phyloP scores from a whole-genome alignment of 768 basidiomycete species.

The Mycena kentingensis region DNA sequence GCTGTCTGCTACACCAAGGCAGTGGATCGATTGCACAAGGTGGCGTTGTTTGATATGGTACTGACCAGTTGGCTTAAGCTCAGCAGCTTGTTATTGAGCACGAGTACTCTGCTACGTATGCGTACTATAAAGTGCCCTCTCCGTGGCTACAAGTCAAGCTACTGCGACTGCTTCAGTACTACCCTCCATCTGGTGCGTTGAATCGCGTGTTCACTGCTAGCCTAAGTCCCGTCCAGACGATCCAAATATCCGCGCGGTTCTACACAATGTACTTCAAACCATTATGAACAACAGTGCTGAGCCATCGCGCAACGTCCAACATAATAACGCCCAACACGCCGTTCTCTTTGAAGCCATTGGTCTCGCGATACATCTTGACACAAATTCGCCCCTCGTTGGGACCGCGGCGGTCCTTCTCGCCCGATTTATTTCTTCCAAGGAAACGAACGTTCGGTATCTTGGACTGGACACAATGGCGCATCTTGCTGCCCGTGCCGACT shows the following conservation, averaged over 20 bases:
- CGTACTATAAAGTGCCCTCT: conserved; percentile 96
- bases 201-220: conserved; percentile 2
- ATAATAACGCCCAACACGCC: conserved; percentile 98
- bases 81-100: conserved; percentile 84
- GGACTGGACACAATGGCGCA: conserved; percentile 98
- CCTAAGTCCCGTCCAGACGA: conserved; percentile 61
- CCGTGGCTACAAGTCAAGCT: conserved; percentile 98
- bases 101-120: conserved; percentile 85
- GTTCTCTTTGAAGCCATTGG: conserved; percentile 98
- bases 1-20: conserved; percentile 94
- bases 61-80: conserved; percentile 9
- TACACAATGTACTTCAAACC: conserved; percentile 83
- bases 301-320: conserved; percentile 91
- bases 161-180: conserved; percentile 89
- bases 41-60: conserved; percentile 30
- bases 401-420: conserved; percentile 90
- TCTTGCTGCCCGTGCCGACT: conserved; percentile 90
- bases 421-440: conserved; percentile 95
- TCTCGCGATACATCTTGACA: conserved; percentile 93
- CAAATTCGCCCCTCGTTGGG: conserved; percentile 83
- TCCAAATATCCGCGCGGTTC: conserved; percentile 68
- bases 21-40: conserved; percentile 84
- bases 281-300: conserved; percentile 92
- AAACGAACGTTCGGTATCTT: conserved; percentile 97
- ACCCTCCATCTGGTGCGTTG: conserved; percentile 84